Percentiles rank a stretch among this genome's conserved stretches.
Evolutionary conservation across 129 eudicot species (phyloP).

Genomic region (Ambrosia artemisiifolia): DNA sequence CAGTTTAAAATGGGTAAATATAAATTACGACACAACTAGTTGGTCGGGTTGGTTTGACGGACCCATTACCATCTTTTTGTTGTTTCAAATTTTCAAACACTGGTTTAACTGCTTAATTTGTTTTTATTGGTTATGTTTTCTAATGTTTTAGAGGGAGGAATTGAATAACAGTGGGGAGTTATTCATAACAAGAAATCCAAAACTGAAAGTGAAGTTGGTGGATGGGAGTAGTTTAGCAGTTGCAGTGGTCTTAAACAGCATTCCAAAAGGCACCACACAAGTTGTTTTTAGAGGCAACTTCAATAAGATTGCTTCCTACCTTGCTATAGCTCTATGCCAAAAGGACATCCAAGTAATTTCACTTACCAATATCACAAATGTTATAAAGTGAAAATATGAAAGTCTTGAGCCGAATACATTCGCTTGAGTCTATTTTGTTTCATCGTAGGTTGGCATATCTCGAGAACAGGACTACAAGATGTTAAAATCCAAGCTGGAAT

Average conservation of each 20-base stretch:
- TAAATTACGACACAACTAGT: not conserved
- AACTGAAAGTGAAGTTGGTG: slow-evolving; percentile 58
- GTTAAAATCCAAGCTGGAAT: slow-evolving; percentile 38
- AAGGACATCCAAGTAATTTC: slow-evolving; percentile 60
- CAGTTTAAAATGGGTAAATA: no score
- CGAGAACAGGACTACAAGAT: slow-evolving; percentile 39
- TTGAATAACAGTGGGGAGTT: slow-evolving; percentile 51
- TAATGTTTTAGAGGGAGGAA: slow-evolving; percentile 40
- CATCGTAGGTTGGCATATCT: slow-evolving; percentile 36
- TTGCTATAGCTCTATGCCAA: slow-evolving; percentile 61
- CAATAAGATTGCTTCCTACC: slow-evolving; percentile 54
- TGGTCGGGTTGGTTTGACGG: not conserved
- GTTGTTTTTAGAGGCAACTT: slow-evolving; percentile 57
- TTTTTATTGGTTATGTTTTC: not conserved
- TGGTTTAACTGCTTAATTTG: no score
- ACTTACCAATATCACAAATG: not conserved
- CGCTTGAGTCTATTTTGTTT: not conserved
- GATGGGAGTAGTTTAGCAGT: slow-evolving; percentile 80
- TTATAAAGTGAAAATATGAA: not conserved
- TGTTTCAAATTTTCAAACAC: no score
- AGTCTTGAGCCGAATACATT: no score
- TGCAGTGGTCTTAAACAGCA: slow-evolving; percentile 63
- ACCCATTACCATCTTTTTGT: not conserved
- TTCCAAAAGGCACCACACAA: slow-evolving; percentile 62
- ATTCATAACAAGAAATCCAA: slow-evolving; percentile 49